A percentile compares a stretch with the other conserved stretches of the same genome.
These are phyloP conservation scores for Carallia pectinifolia DNA, from an alignment of 345 rosid species.

Conservation along the genomic window DNA sequence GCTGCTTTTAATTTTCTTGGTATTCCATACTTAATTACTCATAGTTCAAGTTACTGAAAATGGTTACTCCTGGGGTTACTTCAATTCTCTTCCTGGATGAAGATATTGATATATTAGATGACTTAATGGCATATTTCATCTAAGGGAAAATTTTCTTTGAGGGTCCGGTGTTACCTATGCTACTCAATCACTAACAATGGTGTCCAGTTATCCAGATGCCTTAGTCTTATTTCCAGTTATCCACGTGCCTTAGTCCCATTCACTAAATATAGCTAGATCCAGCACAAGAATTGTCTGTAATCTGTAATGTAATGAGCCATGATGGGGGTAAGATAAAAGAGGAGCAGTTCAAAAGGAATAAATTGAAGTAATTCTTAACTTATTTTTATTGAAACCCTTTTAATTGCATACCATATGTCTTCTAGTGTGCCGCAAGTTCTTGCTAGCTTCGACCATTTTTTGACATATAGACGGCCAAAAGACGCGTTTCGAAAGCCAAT, in stretches of 20 bases:
- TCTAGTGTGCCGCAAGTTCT: constrained; percentile 6
- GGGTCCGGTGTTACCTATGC: not conserved
- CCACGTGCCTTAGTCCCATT: constrained; percentile 12
- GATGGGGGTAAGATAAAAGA: not conserved
- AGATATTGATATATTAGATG: not conserved
- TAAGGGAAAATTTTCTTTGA: not conserved
- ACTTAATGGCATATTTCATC: constrained; percentile 20
- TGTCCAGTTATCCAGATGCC: constrained; percentile 8
- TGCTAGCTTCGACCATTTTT: constrained; percentile 10
- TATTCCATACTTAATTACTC: not conserved
- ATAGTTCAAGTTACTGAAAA: not conserved
- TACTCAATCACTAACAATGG: not conserved
- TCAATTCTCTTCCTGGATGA: not conserved
- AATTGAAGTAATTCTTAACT: constrained; percentile 21
- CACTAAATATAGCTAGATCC: constrained; percentile 20
- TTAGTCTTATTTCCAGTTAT: not conserved
- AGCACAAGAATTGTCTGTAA: constrained; percentile 20
- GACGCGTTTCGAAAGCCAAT: constrained; percentile 8
- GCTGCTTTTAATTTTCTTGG: not conserved
- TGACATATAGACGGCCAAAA: constrained; percentile 28
- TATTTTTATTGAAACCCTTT: constrained; percentile 9
- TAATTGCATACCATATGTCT: constrained; percentile 18
- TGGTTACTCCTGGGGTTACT: not conserved
- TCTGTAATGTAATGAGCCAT: not conserved
- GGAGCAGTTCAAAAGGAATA: constrained; percentile 33